These are phyloP conservation scores for Gossypioides kirkii DNA, from an alignment of 345 rosid species.

Conservation along the genomic window DNA sequence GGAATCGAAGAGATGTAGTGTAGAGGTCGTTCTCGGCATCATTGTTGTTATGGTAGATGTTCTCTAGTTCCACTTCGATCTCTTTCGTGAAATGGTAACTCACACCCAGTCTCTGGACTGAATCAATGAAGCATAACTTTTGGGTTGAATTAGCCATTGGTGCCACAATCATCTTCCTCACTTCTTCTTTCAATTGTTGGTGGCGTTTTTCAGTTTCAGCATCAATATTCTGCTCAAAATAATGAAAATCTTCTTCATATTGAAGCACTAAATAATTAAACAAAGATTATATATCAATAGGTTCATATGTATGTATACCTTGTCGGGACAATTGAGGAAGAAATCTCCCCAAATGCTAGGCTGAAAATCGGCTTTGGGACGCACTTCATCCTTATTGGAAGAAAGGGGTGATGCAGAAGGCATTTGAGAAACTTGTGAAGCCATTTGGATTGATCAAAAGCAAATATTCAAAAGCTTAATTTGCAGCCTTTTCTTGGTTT, in stretches of 20 bases:
- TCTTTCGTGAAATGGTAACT: constrained; percentile 26
- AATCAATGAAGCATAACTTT: constrained; percentile 23
- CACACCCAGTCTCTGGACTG: constrained; percentile 25
- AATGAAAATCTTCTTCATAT: background rate
- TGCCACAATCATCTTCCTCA: constrained; percentile 18
- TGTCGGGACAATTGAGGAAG: background rate
- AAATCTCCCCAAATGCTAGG: constrained; percentile 7
- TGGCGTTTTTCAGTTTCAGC: background rate
- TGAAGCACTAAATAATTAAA: background rate
- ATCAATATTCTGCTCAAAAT: constrained; percentile 1
- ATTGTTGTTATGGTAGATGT: background rate
- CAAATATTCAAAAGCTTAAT: background rate
- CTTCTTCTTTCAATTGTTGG: constrained; percentile 17
- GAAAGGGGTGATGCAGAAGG: background rate
- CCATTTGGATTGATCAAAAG: background rate
- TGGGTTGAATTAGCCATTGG: background rate
- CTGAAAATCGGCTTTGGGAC: constrained; percentile 1
- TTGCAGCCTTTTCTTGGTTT: background rate
- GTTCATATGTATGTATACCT: background rate
- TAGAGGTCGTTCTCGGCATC: background rate
- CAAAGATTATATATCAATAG: background rate
- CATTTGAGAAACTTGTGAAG: background rate
- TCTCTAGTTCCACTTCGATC: constrained; percentile 13
- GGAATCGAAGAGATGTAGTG: constrained; percentile 18
- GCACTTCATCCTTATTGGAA: background rate